These are phyloP conservation scores for Capsaspora owczarzaki DNA, from an alignment of 78 protist genomes.

Conservation along the genomic window DNA sequence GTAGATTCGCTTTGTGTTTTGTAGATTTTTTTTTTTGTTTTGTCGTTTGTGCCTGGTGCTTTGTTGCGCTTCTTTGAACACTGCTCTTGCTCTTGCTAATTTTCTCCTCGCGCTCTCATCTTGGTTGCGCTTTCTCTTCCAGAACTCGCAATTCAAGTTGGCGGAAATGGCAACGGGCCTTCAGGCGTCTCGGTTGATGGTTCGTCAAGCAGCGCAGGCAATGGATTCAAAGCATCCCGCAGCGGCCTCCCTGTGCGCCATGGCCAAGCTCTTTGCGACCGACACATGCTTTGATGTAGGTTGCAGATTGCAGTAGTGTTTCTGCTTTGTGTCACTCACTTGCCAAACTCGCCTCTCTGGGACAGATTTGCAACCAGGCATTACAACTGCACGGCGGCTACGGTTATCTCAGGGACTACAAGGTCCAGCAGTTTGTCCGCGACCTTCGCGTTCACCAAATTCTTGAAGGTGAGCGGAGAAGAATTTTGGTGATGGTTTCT, in stretches of 20 bases:
- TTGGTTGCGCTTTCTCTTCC: no score
- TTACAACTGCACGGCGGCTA: constrained; percentile 88
- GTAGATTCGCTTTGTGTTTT: no score
- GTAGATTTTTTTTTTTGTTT: no score
- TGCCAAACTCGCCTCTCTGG: neutral
- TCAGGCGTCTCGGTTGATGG: constrained; percentile 63
- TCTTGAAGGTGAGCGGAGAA: constrained; percentile 88
- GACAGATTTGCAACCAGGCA: constrained; percentile 38
- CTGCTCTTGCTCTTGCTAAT: no score
- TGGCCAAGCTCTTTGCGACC: constrained; percentile 82
- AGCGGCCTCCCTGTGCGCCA: constrained; percentile 62
- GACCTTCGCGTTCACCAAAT: constrained; percentile 90
- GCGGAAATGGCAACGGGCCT: constrained; percentile 78
- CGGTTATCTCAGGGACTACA: constrained; percentile 85
- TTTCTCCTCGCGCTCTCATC: no score
- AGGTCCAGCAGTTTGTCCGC: constrained; percentile 71
- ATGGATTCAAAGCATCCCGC: constrained; percentile 16
- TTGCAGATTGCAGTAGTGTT: no score
- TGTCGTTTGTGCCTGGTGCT: no score
- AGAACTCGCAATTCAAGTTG: constrained; percentile 66
- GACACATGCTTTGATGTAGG: constrained; percentile 45
- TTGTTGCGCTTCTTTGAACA: no score
- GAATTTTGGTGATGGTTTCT: no score
- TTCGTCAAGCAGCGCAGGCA: constrained; percentile 49
- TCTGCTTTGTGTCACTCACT: neutral